These are phyloP conservation scores for Zea mays DNA, from an alignment of 176 grass and related monocot species.

Conservation along the genomic window Zm-B73-REFERENCE-NAM-5.0 NC_050099.1:186905501-186906000, in stretches of 20 bases:
- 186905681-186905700: background rate
- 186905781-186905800: slow-evolving; percentile 36
- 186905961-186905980: too few relatives aligned
- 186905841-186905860: background rate
- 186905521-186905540: background rate
- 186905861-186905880: background rate
- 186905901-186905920: too few relatives aligned
- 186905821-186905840: background rate
- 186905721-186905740: slow-evolving; percentile 23
- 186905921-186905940: too few relatives aligned
- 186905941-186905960: too few relatives aligned
- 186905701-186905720: background rate
- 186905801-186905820: background rate
- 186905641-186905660: background rate
- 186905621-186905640: slow-evolving; percentile 44
- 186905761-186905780: background rate
- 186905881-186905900: background rate
- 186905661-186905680: background rate
- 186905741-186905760: background rate
- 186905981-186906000: too few relatives aligned
- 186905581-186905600: slow-evolving; percentile 28
- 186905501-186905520: background rate
- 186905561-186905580: background rate
- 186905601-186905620: too few relatives aligned
- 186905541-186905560: background rate